Conservation (phyloP, 2,329 filamentous ascomycete species). For the Talaromyces sp. region DNA sequence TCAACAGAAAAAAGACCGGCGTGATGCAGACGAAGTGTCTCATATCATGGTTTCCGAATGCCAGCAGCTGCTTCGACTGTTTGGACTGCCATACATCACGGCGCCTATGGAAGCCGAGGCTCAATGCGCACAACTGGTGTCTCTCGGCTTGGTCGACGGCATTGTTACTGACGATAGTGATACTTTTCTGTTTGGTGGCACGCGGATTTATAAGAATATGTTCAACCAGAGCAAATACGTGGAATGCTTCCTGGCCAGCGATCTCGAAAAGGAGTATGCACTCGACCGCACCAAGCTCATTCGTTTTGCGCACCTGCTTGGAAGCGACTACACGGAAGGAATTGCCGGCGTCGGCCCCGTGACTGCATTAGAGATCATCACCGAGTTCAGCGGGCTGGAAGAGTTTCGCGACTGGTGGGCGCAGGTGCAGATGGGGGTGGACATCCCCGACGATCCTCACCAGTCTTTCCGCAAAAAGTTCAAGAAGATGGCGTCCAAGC, state of each 20-base stretch:
- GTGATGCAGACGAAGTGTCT: constrained; percentile 94
- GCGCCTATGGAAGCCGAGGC: constrained; percentile 99
- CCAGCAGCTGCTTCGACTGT: constrained; percentile 80
- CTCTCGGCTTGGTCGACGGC: constrained; percentile 83
- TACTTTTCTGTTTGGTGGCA: constrained; percentile 94
- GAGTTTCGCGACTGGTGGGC: constrained; percentile 85
- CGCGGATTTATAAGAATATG: constrained; percentile 98
- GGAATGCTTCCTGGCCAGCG: constrained; percentile 81
- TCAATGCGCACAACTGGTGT: constrained; percentile 88
- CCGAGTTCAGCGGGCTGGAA: constrained; percentile 72
- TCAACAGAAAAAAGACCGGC: constrained; percentile 94
- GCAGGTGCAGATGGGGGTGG: constrained; percentile 66
- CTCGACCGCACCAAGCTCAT: constrained; percentile 85
- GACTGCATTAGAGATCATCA: constrained; percentile 87
- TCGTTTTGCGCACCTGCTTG: constrained; percentile 80
- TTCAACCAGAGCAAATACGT: constrained; percentile 98
- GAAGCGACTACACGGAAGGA: constrained; percentile 92
- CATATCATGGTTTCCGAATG: constrained; percentile 95
- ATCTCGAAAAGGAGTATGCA: constrained; percentile 84
- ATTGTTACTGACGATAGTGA: constrained; percentile 98
- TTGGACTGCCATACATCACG: constrained; percentile 93
- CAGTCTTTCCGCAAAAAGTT: constrained; percentile 77
- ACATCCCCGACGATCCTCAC: constrained; percentile 51
- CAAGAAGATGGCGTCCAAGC: constrained; percentile 72
- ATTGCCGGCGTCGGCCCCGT: constrained; percentile 88